phyloP scores from a whole-genome alignment of 257 asterid species.

The Gardenia jasminoides region DNA sequence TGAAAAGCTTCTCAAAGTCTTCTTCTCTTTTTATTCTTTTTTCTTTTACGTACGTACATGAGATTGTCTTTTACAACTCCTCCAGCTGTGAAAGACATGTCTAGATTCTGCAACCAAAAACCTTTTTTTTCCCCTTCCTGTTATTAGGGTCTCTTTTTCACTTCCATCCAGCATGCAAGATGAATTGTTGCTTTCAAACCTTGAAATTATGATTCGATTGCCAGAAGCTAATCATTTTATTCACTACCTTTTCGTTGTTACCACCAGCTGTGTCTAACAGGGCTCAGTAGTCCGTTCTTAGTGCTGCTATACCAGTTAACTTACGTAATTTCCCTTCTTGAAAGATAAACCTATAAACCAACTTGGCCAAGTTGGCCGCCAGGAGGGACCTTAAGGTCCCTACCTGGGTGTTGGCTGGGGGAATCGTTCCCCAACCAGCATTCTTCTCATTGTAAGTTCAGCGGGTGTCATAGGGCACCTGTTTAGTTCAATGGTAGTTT shows the following conservation, averaged over 20 bases:
- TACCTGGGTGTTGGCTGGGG: no score
- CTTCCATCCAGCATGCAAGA: slow-evolving; percentile 30
- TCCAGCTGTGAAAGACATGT: slow-evolving; percentile 17
- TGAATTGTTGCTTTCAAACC: slow-evolving; percentile 36
- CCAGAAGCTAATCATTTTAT: slow-evolving; percentile 23
- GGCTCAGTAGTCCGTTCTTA: background rate
- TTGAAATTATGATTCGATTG: slow-evolving; percentile 18
- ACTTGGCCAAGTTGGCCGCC: no score
- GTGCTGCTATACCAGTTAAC: background rate
- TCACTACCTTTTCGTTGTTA: slow-evolving; percentile 9
- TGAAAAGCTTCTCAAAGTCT: slow-evolving; percentile 11
- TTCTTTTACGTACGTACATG: background rate
- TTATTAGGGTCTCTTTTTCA: slow-evolving; percentile 9
- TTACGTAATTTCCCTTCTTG: background rate
- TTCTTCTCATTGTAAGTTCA: no score
- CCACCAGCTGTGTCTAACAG: background rate
- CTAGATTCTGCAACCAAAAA: slow-evolving; percentile 10
- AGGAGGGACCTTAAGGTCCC: no score
- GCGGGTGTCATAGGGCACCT: no score
- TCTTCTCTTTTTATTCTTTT: background rate
- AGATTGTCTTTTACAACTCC: slow-evolving; percentile 5
- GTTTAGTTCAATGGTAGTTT: no score
- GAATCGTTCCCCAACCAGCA: no score
- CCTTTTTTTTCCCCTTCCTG: background rate
- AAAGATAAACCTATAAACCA: no score